These are phyloP conservation scores for Castanospermum australe DNA, from an alignment of 306 rosid species.

Conservation along the genomic window DNA sequence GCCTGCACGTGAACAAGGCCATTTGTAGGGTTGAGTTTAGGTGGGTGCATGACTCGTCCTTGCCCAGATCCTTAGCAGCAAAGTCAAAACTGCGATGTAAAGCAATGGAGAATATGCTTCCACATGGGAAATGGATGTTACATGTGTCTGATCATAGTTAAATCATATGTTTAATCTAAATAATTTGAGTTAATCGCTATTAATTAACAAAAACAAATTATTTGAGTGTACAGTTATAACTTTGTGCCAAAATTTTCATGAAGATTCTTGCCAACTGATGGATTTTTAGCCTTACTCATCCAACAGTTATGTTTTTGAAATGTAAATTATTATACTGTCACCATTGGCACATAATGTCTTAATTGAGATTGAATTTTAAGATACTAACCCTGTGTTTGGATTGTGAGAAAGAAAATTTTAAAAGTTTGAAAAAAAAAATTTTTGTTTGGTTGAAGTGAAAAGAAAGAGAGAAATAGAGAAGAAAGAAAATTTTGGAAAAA, in stretches of 20 bases:
- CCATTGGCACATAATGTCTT: too few species aligned
- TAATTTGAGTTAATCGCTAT: background rate
- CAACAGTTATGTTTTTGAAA: too few species aligned
- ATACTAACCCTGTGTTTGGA: too few species aligned
- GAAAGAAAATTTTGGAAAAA: too few species aligned
- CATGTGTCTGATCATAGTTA: conserved; percentile 34
- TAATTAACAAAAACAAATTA: background rate
- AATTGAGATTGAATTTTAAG: too few species aligned
- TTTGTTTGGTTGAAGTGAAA: too few species aligned
- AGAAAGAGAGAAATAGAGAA: too few species aligned
- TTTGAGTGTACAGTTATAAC: background rate
- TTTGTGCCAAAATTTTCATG: background rate
- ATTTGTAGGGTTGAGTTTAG: too few species aligned
- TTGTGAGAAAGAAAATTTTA: too few species aligned
- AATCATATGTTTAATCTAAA: background rate
- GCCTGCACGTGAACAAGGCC: conserved; percentile 35
- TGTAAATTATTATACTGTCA: too few species aligned
- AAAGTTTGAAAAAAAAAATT: too few species aligned
- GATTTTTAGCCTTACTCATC: too few species aligned
- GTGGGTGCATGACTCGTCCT: background rate
- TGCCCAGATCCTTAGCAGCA: background rate
- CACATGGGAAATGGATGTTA: background rate
- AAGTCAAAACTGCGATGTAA: conserved; percentile 24
- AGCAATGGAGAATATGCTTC: conserved; percentile 21
- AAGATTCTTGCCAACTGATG: background rate